Percentiles rank a stretch among this genome's conserved stretches.
Conservation (phyloP, 2,329 filamentous ascomycete species). For the Botryotinia convoluta region DNA sequence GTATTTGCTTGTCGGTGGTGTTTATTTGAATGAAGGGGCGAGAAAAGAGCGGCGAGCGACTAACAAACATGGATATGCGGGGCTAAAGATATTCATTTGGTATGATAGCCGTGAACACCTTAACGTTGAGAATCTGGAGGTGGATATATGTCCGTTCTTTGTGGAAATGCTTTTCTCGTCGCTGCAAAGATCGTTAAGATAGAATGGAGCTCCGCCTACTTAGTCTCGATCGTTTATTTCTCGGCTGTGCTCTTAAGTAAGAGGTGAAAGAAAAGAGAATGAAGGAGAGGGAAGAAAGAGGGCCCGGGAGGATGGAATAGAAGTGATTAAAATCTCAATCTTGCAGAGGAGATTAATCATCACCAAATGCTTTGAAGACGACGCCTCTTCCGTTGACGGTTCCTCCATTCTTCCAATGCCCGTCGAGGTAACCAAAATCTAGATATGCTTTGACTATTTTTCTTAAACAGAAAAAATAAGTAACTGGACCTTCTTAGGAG, state of each 20-base stretch:
- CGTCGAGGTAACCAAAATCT: background rate
- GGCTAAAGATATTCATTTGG: background rate
- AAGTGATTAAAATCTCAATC: background rate
- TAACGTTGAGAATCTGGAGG: background rate
- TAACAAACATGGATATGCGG: slow-evolving; percentile 2
- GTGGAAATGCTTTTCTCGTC: background rate
- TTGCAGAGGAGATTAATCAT: background rate
- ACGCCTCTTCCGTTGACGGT: background rate
- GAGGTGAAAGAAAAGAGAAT: background rate
- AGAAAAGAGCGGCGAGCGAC: background rate
- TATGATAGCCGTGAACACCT: background rate
- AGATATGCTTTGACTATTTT: background rate
- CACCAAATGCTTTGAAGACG: background rate
- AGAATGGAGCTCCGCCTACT: background rate
- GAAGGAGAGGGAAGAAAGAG: background rate
- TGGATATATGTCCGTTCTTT: background rate
- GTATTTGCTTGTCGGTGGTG: background rate
- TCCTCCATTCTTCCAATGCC: background rate
- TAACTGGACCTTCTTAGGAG: background rate
- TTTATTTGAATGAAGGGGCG: background rate
- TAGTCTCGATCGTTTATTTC: background rate
- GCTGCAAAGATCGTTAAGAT: background rate
- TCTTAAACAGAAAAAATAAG: background rate
- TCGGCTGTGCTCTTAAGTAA: background rate
- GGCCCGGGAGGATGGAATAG: background rate